Evolutionary conservation across 176 grass and related monocot genomes (phyloP), one percentile per base, ranked within the genome.

Genomic region (Musa itinerans): DNA sequence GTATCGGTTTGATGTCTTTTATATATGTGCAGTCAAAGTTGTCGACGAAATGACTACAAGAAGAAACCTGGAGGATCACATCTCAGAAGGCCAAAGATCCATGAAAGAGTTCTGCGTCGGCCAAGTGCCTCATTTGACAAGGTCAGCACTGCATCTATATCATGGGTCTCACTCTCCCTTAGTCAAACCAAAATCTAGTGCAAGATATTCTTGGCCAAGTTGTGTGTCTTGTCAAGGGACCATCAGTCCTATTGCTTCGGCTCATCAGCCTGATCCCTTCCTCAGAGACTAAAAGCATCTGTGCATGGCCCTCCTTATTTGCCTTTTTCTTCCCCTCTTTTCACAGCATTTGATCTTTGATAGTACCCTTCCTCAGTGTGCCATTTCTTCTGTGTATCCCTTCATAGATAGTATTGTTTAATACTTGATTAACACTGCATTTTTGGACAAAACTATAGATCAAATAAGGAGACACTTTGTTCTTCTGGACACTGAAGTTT

Each of bases 111-210:
- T 6, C 5, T 59, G 56, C 56, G 20, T 59, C 16, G 17, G 56
- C 56, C n/a, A 20, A 59, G 56, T 59, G 56, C 57, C 17, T 17
- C 17, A 8, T 1, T 61, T 16, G 34, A 43, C n/a, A 20, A 61
- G 7, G 15, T 61, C 57, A 61, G 17, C 14, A 19, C 8, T 61
- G 17, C 57, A 43, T 61, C 57, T n/a, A 0, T 21, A 15, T 61
- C 17, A 61, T 61, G 19, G 76, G 74, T 53, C 63, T 15, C 17
- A 71, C 23, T 19, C 34, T 17, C 19, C 59, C 43, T 26, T 20
- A 20, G 75, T 76, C 73, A 80, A 80, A 24, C 53, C 72, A 71
- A 56, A 25, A 85, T 85, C 83, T 55, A 65, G 26, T 26, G 55
- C 65, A 27, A 61, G 63, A 85, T 85, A 71, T 78, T 27, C 16